Evolutionary conservation across 768 basidiomycete species (phyloP).

Genomic region (Sporobolomyces pararoseus): DNA sequence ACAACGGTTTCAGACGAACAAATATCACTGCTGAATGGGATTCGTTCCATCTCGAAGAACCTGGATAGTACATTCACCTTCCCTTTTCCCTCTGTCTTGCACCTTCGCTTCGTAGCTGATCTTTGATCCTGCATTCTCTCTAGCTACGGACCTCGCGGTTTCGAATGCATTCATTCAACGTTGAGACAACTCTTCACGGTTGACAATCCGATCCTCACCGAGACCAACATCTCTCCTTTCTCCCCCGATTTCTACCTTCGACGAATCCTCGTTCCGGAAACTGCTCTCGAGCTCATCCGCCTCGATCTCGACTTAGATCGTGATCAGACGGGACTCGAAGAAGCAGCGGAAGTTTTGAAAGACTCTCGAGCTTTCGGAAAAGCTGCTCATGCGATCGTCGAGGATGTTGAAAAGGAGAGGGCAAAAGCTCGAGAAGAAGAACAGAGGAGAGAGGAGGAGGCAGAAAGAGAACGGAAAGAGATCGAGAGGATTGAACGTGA

Average conservation of each 20-base stretch:
- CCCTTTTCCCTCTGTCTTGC: background rate
- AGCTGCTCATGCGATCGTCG: constrained; percentile 73
- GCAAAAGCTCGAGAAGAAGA: constrained; percentile 23
- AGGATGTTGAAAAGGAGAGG: constrained; percentile 47
- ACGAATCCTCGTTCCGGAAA: constrained; percentile 84
- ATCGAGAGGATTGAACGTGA: background rate
- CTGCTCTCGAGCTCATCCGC: constrained; percentile 73
- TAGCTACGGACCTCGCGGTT: constrained; percentile 83
- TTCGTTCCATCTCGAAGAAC: constrained; percentile 75
- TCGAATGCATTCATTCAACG: constrained; percentile 71
- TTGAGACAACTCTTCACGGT: constrained; percentile 66
- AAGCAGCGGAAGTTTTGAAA: constrained; percentile 61
- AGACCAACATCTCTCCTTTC: constrained; percentile 56
- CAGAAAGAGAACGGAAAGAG: background rate
- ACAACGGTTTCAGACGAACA: constrained; percentile 63
- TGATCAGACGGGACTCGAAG: constrained; percentile 48
- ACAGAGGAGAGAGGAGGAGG: too few species aligned
- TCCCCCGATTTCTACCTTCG: constrained; percentile 72
- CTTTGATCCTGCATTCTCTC: background rate
- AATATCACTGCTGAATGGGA: constrained; percentile 71
- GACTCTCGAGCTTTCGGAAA: constrained; percentile 79
- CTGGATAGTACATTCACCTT: constrained; percentile 71
- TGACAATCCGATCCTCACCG: constrained; percentile 54
- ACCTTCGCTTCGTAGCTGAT: too few species aligned
- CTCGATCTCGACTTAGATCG: constrained; percentile 58